These are phyloP conservation scores for Acanthamoeba sp. DNA, from an alignment of 208 protist genomes.

Conservation along the genomic window DNA sequence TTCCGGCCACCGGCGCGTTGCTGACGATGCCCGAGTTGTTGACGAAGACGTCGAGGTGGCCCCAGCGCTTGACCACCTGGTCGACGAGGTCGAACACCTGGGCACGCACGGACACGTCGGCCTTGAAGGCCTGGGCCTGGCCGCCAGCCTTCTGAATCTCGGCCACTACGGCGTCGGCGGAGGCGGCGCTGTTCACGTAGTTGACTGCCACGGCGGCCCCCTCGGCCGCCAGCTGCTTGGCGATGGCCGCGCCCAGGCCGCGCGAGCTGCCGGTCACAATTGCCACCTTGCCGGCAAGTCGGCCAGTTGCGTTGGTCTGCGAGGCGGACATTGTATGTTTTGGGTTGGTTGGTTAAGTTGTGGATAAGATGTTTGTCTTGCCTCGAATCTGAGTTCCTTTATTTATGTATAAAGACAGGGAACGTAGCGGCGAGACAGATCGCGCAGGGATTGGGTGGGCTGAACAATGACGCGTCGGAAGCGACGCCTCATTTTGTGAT, in stretches of 20 bases:
- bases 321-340: neutral
- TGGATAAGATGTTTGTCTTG: neutral
- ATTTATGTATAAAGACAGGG: no score
- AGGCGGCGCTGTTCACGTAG: neutral
- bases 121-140: neutral
- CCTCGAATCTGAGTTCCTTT: no score
- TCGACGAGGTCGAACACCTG: neutral
- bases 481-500: no score
- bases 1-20: no score
- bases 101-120: neutral
- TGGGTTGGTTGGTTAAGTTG: neutral
- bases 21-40: neutral
- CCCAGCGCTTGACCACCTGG: neutral
- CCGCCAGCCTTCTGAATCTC: neutral
- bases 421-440: no score
- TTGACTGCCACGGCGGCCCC: constrained; percentile 35
- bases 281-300: constrained; percentile 3
- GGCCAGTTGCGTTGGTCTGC: neutral
- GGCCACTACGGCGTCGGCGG: neutral
- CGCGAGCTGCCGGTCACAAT: constrained; percentile 26
- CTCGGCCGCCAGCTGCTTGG: neutral
- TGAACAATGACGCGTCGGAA: no score
- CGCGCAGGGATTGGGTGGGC: no score
- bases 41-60: neutral
- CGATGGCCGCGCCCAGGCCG: neutral